Evolutionary conservation across 352 stramenopile genomes (phyloP).

Genomic region (Pythium utonaiense): DNA sequence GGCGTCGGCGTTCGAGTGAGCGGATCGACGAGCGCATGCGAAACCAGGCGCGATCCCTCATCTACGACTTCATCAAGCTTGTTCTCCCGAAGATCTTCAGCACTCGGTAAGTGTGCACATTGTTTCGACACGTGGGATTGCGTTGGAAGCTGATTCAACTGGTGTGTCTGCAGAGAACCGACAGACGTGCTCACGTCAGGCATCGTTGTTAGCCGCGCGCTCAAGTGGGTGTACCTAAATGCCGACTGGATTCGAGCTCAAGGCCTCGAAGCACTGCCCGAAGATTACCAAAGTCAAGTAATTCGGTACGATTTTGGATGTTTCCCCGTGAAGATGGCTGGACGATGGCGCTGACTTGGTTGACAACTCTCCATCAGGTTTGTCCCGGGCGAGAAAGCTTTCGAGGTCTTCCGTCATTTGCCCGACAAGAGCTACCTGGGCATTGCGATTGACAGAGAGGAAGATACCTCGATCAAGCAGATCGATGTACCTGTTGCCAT

Average conservation of each 20-base stretch:
- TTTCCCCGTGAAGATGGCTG: background rate
- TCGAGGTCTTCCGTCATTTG: slow-evolving; percentile 86
- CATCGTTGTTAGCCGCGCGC: slow-evolving; percentile 59
- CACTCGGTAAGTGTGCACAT: slow-evolving; percentile 34
- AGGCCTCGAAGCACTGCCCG: slow-evolving; percentile 44
- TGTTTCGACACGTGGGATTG: too few relatives aligned
- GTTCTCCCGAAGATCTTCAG: slow-evolving; percentile 75
- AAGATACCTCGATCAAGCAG: slow-evolving; percentile 47
- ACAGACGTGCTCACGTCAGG: slow-evolving; percentile 63
- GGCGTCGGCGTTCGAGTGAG: slow-evolving; percentile 4
- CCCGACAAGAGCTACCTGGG: slow-evolving; percentile 73
- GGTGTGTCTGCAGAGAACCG: slow-evolving; percentile 43
- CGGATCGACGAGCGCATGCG: slow-evolving; percentile 33
- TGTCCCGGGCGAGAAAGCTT: slow-evolving; percentile 49
- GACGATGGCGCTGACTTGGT: slow-evolving; percentile 28
- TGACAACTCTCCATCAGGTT: slow-evolving; percentile 39
- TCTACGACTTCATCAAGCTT: slow-evolving; percentile 76
- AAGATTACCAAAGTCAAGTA: slow-evolving; percentile 17
- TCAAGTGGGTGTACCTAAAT: slow-evolving; percentile 89
- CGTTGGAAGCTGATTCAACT: background rate
- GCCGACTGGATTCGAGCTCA: slow-evolving; percentile 81
- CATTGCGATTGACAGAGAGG: slow-evolving; percentile 54
- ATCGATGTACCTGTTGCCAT: slow-evolving; percentile 63
- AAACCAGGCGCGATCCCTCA: slow-evolving; percentile 49
- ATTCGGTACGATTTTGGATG: slow-evolving; percentile 33